Evolutionary conservation across 192 early-diverging fungal species (phyloP).

Genomic region (Backusella tuberculispora): DNA sequence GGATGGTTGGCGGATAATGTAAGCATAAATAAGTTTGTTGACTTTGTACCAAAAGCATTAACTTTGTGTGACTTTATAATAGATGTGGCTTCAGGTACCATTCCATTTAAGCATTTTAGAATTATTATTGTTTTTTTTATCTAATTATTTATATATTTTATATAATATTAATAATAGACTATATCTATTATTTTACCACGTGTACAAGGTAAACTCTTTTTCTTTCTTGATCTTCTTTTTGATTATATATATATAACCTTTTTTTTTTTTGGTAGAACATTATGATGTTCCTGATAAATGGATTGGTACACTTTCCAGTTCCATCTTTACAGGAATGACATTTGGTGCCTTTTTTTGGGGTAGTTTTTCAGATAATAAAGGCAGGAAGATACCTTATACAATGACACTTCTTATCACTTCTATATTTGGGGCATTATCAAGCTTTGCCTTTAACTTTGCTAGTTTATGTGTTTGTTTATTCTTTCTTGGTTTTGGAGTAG

Average conservation of each 20-base stretch:
- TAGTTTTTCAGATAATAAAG: slow-evolving; percentile 67
- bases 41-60: background rate
- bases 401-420: slow-evolving; percentile 76
- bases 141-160: background rate
- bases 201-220: slow-evolving; percentile 57
- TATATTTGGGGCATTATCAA: slow-evolving; percentile 71
- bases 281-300: slow-evolving; percentile 66
- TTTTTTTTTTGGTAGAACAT: slow-evolving; percentile 45
- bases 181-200: slow-evolving; percentile 74
- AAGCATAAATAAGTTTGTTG: slow-evolving; percentile 37
- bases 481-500: slow-evolving; percentile 77
- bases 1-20: slow-evolving; percentile 92
- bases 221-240: background rate
- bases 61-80: slow-evolving; percentile 18
- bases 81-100: slow-evolving; percentile 66
- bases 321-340: slow-evolving; percentile 80
- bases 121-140: slow-evolving; percentile 1
- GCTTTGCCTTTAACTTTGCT: slow-evolving; percentile 65
- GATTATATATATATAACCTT: background rate
- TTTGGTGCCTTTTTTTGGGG: slow-evolving; percentile 87
- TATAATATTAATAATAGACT: slow-evolving; percentile 47
- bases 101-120: background rate
- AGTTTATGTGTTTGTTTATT: slow-evolving; percentile 66
- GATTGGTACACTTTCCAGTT: slow-evolving; percentile 71
- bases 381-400: slow-evolving; percentile 76